Conservation (phyloP, 1,284 basidiomycete species). For the Termitomyces sp. region DNA sequence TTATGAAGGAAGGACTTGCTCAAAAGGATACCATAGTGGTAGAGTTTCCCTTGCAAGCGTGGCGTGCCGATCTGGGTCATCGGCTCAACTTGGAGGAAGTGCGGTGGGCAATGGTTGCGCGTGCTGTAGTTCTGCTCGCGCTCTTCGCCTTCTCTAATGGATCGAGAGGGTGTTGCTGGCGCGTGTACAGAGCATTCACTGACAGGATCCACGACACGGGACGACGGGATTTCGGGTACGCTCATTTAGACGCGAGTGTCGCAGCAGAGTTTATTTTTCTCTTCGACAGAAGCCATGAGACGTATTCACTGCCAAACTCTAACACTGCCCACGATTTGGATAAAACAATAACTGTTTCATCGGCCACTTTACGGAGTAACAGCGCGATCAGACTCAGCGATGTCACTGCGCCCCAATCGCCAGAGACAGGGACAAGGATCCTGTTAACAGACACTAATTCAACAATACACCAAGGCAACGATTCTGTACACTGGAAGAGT, state of each 20-base stretch:
- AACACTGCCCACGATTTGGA: neutral
- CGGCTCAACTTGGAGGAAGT: slow-evolving; percentile 24
- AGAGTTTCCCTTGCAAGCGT: slow-evolving; percentile 3
- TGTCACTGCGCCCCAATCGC: neutral
- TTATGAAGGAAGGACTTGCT: slow-evolving; percentile 12
- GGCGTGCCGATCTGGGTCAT: slow-evolving; percentile 2
- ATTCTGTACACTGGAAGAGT: neutral
- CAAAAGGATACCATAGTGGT: neutral
- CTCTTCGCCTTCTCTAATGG: slow-evolving; percentile 45
- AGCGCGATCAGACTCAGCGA: neutral
- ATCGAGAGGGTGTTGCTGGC: slow-evolving; percentile 30
- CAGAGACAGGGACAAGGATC: neutral
- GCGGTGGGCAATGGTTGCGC: slow-evolving; percentile 35
- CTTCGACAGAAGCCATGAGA: neutral
- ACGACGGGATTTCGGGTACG: neutral
- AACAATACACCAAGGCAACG: neutral
- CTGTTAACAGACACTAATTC: neutral
- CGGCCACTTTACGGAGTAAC: neutral
- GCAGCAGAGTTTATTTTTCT: neutral
- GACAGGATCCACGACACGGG: neutral
- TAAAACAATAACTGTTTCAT: neutral
- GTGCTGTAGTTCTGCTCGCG: slow-evolving; percentile 39
- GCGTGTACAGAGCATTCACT: neutral
- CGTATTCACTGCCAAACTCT: neutral
- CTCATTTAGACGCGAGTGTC: neutral